Base-by-base conservation (phyloP, 176 grass and related monocot genomes). In the Oryza officinalis region DNA sequence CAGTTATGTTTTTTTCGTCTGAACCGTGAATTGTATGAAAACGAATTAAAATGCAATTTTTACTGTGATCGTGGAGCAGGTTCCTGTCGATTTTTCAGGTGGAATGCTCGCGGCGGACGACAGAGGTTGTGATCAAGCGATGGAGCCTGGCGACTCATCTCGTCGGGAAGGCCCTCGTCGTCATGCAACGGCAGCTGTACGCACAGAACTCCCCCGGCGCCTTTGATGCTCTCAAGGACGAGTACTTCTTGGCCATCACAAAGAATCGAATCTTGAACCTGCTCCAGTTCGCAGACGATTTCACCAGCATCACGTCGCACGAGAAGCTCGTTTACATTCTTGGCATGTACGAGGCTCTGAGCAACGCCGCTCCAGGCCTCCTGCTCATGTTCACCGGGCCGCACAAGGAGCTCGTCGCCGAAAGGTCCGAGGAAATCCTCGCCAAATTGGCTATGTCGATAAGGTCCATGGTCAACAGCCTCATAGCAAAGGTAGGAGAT, bases 291-390 rank as follows among this genome's bases (percentile, higher is more conserved):
- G 76, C 76, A 2, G 12, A 79, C 68, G 84, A 20, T 0, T 86
- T 79, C 76, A 80, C 76, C 76, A 10, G 0, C 40, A 57, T 85
- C 83, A 63, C 75, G 4, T 78, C 65, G 27, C 83, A 85, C 83
- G 66, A 85, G 66, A 85, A 85, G 75, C 83, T 85, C 74, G 18
- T 78, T 1, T 76, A 85, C 66, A 63, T 78, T 22, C 57, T 86
- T n/a, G 41, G 22, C 67, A 86, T 86, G 84, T 80, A 79, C 57
- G 76, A 86, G 57, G 84, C 75, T 12, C 76, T 86, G 8, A 73
- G 57, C 76, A 17, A 80, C 2, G 67, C 76, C 1, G 68, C 76
- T 0, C 76, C 84, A 2, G 17, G 40, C 38, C 52, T 86, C 22
- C 84, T 79, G 1, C 28, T 49, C 37, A 2, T 86, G 13, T 47